Evolutionary conservation across 73 alveolate genomes (phyloP), one percentile per base, ranked within the genome.

Genomic region (Diophrys appendiculata): DNA sequence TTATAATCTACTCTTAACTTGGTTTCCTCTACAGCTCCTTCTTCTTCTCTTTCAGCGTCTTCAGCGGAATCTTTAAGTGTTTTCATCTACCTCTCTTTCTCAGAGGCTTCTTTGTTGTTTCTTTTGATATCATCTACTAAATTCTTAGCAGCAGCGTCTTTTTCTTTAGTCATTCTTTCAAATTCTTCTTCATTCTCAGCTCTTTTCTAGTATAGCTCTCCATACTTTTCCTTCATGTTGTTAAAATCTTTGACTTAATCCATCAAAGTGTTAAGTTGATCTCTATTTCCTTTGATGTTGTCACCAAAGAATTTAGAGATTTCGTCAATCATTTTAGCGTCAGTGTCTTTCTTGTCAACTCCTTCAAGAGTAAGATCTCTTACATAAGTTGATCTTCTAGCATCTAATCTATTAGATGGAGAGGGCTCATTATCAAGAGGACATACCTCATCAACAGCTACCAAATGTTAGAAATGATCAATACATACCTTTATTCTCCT

Each of bases 181-280:
- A 67, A 31, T 3, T 67, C 75, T 28, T 67, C 75, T 67, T 67
- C 26, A 2, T 67, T 5, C 24, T 67, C 31, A 1, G 18, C 25
- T 23, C 52, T 67, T 24, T 67, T 29, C 18, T 3, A 2, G 2
- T 67, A 23, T 43, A 67, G 31, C 24, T 67, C 22, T 25, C 3
- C 26, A 23, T 67, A 25, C 54, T 29, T 67, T 5, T 25, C 54
- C 24, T 67, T 67, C 43, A 23, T 23, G 24, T 67, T 3, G 54
- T 67, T 24, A 67, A 67, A 67, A 67, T 67, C 75, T 67, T 67
- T 67, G 35, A 67, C 75, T 67, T 67, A 43, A 29, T 67, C 75
- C 31, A 25, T 18, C 75, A 67, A 23, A n/a, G 25, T 29, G 24
- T 25, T 31, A 3, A 67, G 53, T 23, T 31, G 54, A 28, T 23